A percentile compares a stretch with the other conserved stretches of the same genome.
Conservation (phyloP, 176 grass and related monocot genomes). For the Cenchrus americanus region DNA sequence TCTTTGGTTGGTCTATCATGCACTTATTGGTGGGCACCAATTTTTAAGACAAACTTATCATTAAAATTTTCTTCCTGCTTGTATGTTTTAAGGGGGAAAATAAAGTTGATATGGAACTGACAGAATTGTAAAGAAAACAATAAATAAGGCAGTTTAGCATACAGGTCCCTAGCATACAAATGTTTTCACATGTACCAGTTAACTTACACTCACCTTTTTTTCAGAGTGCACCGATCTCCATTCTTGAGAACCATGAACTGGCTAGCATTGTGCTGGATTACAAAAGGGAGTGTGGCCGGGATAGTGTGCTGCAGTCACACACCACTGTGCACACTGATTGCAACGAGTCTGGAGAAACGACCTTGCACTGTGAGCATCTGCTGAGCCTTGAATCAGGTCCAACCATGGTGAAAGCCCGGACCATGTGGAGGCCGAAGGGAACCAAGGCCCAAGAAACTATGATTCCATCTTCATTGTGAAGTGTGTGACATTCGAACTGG, state of each 20-base stretch:
- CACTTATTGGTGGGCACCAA: neutral
- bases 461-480: conserved; percentile 32
- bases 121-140: neutral
- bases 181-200: neutral
- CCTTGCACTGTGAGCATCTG: conserved; percentile 83
- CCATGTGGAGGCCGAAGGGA: conserved; percentile 71
- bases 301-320: conserved; percentile 83
- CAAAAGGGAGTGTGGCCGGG: conserved; percentile 78
- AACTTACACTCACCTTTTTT: neutral
- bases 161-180: neutral
- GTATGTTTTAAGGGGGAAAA: neutral
- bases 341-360: conserved; percentile 41
- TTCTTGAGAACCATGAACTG: conserved; percentile 92
- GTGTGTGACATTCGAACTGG: conserved; percentile 29
- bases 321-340: conserved; percentile 63
- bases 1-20: conserved; percentile 7
- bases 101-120: neutral
- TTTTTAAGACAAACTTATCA: neutral
- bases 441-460: conserved; percentile 26
- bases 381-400: conserved; percentile 81
- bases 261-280: conserved; percentile 86
- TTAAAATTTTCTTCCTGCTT: conserved; percentile 7
- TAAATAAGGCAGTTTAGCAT: neutral
- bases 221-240: conserved; percentile 92
- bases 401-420: conserved; percentile 72